Conservation (phyloP, 2,329 filamentous ascomycete genomes). For the Colletotrichum lupini region DNA sequence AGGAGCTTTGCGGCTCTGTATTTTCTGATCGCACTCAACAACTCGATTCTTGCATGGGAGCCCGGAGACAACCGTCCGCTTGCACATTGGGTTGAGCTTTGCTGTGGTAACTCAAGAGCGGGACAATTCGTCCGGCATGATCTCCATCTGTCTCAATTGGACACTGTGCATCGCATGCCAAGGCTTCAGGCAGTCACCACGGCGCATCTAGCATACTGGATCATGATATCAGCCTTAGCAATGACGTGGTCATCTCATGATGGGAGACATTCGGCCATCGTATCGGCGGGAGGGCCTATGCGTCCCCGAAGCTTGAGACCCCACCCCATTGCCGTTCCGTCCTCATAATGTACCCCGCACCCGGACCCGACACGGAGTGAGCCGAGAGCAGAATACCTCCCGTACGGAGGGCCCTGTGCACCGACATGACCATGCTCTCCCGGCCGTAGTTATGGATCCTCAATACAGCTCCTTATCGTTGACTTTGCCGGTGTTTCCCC, state of each 20-base stretch:
- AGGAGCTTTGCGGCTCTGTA: background rate
- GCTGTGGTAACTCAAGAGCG: background rate
- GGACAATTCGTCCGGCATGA: background rate
- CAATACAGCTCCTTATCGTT: background rate
- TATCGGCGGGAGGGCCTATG: slow-evolving; percentile 10
- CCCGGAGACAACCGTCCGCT: slow-evolving; percentile 2
- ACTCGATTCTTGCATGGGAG: background rate
- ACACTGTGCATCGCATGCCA: background rate
- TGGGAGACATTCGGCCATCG: background rate
- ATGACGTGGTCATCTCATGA: background rate
- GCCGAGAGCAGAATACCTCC: background rate
- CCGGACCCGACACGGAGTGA: background rate
- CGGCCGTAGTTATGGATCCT: background rate
- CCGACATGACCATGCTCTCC: background rate
- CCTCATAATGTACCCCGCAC: background rate
- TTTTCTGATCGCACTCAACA: background rate
- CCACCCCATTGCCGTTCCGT: background rate
- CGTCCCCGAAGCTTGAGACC: background rate
- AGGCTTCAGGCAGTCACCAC: background rate
- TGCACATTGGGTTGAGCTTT: background rate
- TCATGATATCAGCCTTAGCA: slow-evolving; percentile 8
- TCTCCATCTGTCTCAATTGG: background rate
- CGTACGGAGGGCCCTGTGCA: background rate
- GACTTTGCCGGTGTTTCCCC: background rate
- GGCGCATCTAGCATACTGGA: background rate